Evolutionary conservation across 2,329 filamentous ascomycete species (phyloP).

Genomic region (Podosphaera fusca): DNA sequence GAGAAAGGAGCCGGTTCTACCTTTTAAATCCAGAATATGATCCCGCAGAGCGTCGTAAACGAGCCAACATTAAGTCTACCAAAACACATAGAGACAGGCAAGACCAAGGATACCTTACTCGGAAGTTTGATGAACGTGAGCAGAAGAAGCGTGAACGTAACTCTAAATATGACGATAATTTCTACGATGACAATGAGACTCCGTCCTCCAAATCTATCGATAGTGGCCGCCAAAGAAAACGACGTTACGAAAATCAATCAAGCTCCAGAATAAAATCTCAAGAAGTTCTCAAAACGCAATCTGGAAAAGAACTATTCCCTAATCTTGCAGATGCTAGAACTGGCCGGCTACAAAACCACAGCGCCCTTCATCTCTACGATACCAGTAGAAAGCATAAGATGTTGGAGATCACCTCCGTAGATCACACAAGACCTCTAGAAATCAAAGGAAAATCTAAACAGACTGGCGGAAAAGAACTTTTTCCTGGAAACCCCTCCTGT

Average conservation of each 20-base stretch:
- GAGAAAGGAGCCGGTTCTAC: constrained; percentile 72
- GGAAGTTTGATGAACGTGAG: constrained; percentile 22
- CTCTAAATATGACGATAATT: constrained; percentile 44
- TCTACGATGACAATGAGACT: constrained; percentile 53
- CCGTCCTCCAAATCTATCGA: constrained; percentile 16
- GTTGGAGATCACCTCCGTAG: constrained; percentile 7
- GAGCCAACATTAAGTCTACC: constrained; percentile 23
- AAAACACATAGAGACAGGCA: constrained; percentile 40
- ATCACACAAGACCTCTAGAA: too few relatives aligned
- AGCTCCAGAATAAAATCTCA: neutral
- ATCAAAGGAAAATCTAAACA: too few relatives aligned
- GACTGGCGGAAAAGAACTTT: constrained; percentile 24
- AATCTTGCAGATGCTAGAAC: constrained; percentile 13
- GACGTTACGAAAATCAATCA: constrained; percentile 3
- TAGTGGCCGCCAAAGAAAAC: constrained; percentile 7
- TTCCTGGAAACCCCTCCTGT: constrained; percentile 25
- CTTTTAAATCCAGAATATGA: constrained; percentile 78
- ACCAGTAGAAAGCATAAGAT: constrained; percentile 21
- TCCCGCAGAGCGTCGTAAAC: constrained; percentile 46
- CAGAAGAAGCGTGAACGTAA: constrained; percentile 24
- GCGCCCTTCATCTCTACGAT: constrained; percentile 15
- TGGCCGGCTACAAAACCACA: constrained; percentile 15
- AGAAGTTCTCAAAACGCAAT: neutral
- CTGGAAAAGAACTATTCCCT: constrained; percentile 39
- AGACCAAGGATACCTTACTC: constrained; percentile 20